Conservation (phyloP, 345 rosid species). For the Eucalyptus fibrosa region DNA sequence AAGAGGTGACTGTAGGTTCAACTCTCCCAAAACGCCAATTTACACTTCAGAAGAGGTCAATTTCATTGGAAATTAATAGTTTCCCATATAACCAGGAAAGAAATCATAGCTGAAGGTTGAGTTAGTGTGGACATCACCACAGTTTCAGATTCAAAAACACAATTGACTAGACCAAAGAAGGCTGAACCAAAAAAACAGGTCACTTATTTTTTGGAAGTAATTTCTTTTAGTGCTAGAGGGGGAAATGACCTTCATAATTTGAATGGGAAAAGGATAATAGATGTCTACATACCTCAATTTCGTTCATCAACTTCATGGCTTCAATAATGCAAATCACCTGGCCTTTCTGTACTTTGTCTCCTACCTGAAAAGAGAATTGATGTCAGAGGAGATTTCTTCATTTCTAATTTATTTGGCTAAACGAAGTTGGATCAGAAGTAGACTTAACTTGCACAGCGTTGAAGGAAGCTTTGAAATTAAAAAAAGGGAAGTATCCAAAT, state of each 20-base stretch:
- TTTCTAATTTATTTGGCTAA: background rate
- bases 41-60: background rate
- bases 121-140: background rate
- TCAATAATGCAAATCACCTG: slow-evolving; percentile 90
- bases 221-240: background rate
- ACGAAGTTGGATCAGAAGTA: background rate
- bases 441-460: background rate
- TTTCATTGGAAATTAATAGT: background rate
- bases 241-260: background rate
- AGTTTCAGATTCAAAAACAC: background rate
- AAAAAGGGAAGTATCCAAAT: background rate
- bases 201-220: background rate
- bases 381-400: background rate
- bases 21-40: background rate
- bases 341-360: slow-evolving; percentile 96
- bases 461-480: background rate
- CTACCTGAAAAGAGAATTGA: slow-evolving; percentile 40
- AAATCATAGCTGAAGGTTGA: background rate
- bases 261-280: background rate
- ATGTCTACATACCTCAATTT: slow-evolving; percentile 59
- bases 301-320: slow-evolving; percentile 99
- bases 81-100: background rate
- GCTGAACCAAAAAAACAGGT: background rate
- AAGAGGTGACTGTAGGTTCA: background rate
- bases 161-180: background rate